phyloP scores from a whole-genome alignment of 176 grass and related monocot genomes.

The Rhipidocladum racemiflorum region DNA sequence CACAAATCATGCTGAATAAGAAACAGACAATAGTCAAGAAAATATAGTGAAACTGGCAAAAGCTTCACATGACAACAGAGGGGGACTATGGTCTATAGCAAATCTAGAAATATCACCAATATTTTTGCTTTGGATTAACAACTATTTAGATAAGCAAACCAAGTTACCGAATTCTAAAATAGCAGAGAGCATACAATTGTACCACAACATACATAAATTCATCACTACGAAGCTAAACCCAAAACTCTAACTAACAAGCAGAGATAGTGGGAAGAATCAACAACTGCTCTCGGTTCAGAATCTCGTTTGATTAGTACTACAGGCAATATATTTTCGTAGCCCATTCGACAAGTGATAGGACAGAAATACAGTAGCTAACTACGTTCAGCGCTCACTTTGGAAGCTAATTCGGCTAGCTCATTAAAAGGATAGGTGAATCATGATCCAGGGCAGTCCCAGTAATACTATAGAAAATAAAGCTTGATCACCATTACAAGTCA shows the following conservation, averaged over 20 bases:
- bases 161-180: not conserved
- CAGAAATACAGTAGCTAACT: not conserved
- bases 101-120: conserved; percentile 4
- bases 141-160: not conserved
- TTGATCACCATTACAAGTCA: not conserved
- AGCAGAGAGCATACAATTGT: not conserved
- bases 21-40: not conserved
- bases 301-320: not conserved
- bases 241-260: not conserved
- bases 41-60: conserved; percentile 13
- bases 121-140: not conserved
- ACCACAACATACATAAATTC: not conserved
- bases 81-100: not conserved
- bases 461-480: not conserved
- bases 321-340: not conserved
- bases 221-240: not conserved
- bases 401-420: not conserved
- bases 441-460: not conserved
- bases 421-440: not conserved
- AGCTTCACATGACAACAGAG: not conserved
- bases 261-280: not conserved
- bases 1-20: conserved; percentile 2
- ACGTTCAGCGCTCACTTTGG: not conserved
- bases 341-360: not conserved
- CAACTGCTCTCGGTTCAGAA: not conserved